Base-by-base conservation (phyloP, 2,329 filamentous ascomycete genomes). In the Capronia coronata region DNA sequence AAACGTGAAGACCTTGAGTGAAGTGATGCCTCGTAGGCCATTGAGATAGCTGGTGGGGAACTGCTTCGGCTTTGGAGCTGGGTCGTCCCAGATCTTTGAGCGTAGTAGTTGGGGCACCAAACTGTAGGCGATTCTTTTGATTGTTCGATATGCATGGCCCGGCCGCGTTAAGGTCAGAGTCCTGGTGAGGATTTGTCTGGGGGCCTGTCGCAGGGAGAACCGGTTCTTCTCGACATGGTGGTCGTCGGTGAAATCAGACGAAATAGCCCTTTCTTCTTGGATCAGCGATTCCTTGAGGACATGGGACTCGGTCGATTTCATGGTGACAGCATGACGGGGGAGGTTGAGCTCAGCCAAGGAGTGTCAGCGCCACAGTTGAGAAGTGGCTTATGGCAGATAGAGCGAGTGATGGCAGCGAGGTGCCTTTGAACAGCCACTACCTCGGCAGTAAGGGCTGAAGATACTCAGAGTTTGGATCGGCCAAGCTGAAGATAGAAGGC, bases 1-100 rank as follows among this genome's bases (percentile, higher is more conserved):
- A 53, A 72, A 72, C 43, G 71, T 72, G 60, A 71, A 71, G 46
- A 72, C 69, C 25, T 71, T 66, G 35, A 72, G 57, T 50, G 69
- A 69, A 21, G 69, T 69, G 66, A 70, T 70, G 48, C 70, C 70
- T 50, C 70, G 65, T 37, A 72, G 52, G 3, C 69, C 70, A 47
- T 71, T 60, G 22, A 60, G 53, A 25, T 59, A 60, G 30, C 55
- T 58, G 30, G 58, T 60, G 2, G 56, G 38, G 43, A 59, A 60
- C 14, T 51, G 43, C 37, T 59, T 59, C 9, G 52, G 18, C 29
- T 51, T 55, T 10, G 58, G 43, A 16, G 56, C 48, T 8, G 41
- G 37, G 11, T 60, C 58, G 25, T 59, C 43, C 48, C 51, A 60
- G 27, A 59, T 29, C 2, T 46, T 38, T 5, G 55, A 53, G 23